A percentile compares a stretch with the other conserved stretches of the same genome.
Conservation (phyloP, 2,329 filamentous ascomycete species). For the Penicillium frequentans region DNA sequence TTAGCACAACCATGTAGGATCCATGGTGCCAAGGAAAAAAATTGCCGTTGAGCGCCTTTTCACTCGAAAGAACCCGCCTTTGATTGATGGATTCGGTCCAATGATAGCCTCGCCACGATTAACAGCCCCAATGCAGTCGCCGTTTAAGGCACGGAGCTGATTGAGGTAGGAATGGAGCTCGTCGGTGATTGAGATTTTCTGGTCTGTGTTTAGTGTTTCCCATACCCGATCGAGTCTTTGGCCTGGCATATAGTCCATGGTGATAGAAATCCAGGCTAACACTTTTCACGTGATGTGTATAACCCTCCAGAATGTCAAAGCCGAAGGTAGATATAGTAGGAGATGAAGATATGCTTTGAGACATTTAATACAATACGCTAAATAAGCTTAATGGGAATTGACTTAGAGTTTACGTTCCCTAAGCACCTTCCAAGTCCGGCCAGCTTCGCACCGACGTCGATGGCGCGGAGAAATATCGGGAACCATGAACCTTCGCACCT, state of each 20-base stretch:
- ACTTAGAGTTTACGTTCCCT: not conserved
- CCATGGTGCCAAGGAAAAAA: too few relatives aligned
- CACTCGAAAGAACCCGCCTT: too few relatives aligned
- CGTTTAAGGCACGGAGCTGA: conserved; percentile 4
- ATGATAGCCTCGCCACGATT: too few relatives aligned
- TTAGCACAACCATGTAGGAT: too few relatives aligned
- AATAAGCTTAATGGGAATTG: not conserved
- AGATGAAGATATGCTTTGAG: too few relatives aligned
- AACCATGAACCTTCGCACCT: not conserved
- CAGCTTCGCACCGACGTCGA: not conserved
- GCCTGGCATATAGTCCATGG: conserved; percentile 13
- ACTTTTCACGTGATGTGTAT: too few relatives aligned
- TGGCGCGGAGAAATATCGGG: conserved; percentile 16
- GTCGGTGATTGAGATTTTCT: conserved; percentile 5
- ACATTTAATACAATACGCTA: not conserved
- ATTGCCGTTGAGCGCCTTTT: too few relatives aligned
- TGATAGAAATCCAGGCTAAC: too few relatives aligned
- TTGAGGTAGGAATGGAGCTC: conserved; percentile 15
- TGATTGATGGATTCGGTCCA: too few relatives aligned
- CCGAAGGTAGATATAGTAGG: too few relatives aligned
- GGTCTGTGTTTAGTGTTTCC: not conserved
- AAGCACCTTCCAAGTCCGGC: not conserved
- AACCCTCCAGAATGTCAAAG: too few relatives aligned
- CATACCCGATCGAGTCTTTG: conserved; percentile 15
- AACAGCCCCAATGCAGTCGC: too few relatives aligned